These are phyloP conservation scores for Trichoderma koningiopsis DNA, from an alignment of 2,329 filamentous ascomycete genomes.

Conservation along the genomic window DNA sequence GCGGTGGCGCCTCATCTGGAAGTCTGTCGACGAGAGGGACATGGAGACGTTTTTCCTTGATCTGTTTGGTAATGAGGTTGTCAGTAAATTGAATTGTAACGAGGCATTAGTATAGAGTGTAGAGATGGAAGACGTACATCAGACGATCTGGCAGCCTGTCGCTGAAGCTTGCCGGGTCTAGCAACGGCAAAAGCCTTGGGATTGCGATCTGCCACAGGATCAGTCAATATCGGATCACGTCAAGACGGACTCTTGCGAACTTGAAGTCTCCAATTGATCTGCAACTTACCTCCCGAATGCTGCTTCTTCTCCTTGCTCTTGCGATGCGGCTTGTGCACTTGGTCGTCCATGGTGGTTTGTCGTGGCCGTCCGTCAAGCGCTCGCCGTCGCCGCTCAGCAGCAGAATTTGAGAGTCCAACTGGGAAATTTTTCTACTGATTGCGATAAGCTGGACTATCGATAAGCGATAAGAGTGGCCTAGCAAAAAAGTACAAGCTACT, in stretches of 20 bases:
- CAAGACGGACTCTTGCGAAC: neutral
- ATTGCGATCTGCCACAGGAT: conserved; percentile 62
- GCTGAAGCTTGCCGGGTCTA: conserved; percentile 77
- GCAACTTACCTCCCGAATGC: conserved; percentile 56
- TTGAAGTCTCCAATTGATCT: neutral
- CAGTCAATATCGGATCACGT: neutral
- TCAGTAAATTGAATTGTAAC: conserved; percentile 29
- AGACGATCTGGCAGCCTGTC: conserved; percentile 70
- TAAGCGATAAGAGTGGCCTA: neutral
- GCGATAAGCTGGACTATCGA: conserved; percentile 26
- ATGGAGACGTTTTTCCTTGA: conserved; percentile 94
- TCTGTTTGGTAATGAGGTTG: conserved; percentile 49
- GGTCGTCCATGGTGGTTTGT: conserved; percentile 67
- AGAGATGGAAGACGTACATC: conserved; percentile 55
- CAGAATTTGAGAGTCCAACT: conserved; percentile 18
- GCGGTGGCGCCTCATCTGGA: conserved; percentile 90
- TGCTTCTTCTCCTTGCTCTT: conserved; percentile 84
- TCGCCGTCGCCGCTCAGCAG: conserved; percentile 28
- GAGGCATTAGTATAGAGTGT: conserved; percentile 25
- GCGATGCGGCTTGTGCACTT: conserved; percentile 82
- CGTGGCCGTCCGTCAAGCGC: conserved; percentile 9
- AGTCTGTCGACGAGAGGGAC: conserved; percentile 95
- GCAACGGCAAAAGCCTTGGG: conserved; percentile 89
- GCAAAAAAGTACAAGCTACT: neutral
- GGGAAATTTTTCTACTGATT: conserved; percentile 28